phyloP scores from a whole-genome alignment of 805 yeast species.

The Starmerella khaoyaiensis region DNA sequence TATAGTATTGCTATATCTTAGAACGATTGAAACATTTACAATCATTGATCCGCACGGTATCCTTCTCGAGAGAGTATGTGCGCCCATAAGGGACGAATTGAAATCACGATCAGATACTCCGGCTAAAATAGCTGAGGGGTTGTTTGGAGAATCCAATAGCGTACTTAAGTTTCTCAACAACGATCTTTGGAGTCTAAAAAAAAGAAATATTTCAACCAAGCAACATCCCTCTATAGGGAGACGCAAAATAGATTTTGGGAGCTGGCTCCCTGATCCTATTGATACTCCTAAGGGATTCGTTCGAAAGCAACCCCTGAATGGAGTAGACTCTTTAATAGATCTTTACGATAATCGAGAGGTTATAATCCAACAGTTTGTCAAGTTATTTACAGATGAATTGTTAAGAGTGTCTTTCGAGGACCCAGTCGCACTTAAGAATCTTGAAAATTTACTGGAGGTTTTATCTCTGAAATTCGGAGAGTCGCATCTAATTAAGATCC shows the following conservation, averaged over 20 bases:
- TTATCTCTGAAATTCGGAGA: conserved; percentile 55
- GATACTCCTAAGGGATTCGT: conserved; percentile 83
- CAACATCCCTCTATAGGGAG: conserved; percentile 26
- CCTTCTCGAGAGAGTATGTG: conserved; percentile 58
- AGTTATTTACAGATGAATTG: conserved; percentile 45
- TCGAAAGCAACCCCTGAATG: conserved; percentile 44
- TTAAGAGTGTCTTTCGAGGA: conserved; percentile 23
- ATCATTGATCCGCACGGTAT: conserved; percentile 82
- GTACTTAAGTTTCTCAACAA: conserved; percentile 41
- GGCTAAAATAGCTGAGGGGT: conserved; percentile 53
- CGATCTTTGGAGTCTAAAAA: conserved; percentile 31
- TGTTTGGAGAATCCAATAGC: conserved; percentile 37
- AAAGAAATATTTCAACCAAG: conserved; percentile 24
- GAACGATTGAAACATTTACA: conserved; percentile 57
- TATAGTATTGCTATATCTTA: conserved; percentile 54
- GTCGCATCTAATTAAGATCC: conserved; percentile 51
- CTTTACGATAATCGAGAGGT: conserved; percentile 57
- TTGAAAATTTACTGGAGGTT: conserved; percentile 37
- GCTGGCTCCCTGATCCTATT: conserved; percentile 77
- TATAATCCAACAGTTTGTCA: conserved; percentile 52
- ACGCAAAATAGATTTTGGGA: conserved; percentile 10
- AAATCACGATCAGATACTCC: conserved; percentile 65
- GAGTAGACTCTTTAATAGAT: conserved; percentile 57
- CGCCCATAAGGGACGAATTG: conserved; percentile 62
- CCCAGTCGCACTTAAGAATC: conserved; percentile 19